A percentile compares a stretch with the other conserved stretches of the same genome.
phyloP scores from a whole-genome alignment of 192 early-diverging fungal species.

The Coemansia sp. region DNA sequence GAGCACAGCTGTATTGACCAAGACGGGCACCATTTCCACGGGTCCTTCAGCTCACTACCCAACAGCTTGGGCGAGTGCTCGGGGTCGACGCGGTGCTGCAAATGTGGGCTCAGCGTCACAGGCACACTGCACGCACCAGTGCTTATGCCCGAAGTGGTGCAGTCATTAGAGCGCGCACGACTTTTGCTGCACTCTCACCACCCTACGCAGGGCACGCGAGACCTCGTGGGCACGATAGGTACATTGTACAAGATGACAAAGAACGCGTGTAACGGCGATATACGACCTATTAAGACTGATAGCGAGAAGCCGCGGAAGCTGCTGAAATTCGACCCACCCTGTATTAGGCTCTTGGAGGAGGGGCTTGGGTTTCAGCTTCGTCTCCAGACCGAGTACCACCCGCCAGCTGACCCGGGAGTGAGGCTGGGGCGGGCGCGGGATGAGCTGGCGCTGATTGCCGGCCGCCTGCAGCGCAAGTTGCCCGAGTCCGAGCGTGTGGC shows the following conservation, averaged over 20 bases:
- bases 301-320: conserved; percentile 27
- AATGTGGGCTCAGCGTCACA: conserved; percentile 17
- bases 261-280: conserved; percentile 39
- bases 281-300: conserved; percentile 13
- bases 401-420: conserved; percentile 18
- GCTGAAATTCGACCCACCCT: conserved; percentile 49
- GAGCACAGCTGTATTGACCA: conserved; percentile 31
- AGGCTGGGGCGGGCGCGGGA: conserved; percentile 31
- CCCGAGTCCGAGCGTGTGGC: conserved; percentile 27
- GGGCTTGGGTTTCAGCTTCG: conserved; percentile 36
- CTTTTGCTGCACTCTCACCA: conserved; percentile 30
- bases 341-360: conserved; percentile 31
- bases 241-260: conserved; percentile 24
- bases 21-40: conserved; percentile 47
- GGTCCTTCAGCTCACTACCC: neutral
- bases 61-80: conserved; percentile 12
- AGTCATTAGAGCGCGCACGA: conserved; percentile 27
- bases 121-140: conserved; percentile 18
- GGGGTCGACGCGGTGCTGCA: conserved; percentile 41
- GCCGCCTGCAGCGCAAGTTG: conserved; percentile 36
- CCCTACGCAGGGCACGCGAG: conserved; percentile 41
- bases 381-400: conserved; percentile 23
- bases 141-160: conserved; percentile 17
- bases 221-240: conserved; percentile 25
- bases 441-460: conserved; percentile 28